A percentile compares a stretch with the other conserved stretches of the same genome.
phyloP scores from a whole-genome alignment of 805 yeast species.

The Isabelozyma rhagii region DNA sequence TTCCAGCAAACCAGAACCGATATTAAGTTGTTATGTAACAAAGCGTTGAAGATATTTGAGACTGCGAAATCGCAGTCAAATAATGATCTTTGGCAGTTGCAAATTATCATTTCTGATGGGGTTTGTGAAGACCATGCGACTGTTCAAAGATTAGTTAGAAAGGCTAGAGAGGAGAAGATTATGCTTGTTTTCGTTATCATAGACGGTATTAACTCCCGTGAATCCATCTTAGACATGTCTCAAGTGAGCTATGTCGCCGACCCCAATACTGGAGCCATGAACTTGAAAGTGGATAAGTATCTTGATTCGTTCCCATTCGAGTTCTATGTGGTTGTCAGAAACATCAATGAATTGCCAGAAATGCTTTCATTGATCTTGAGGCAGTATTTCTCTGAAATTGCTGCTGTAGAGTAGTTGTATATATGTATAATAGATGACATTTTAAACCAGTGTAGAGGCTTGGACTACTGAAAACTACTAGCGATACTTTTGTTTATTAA shows the following conservation, averaged over 20 bases:
- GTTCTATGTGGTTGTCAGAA: slow-evolving; percentile 88
- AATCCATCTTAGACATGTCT: slow-evolving; percentile 90
- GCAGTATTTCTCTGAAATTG: slow-evolving; percentile 79
- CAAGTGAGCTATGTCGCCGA: slow-evolving; percentile 84
- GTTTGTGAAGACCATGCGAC: slow-evolving; percentile 93
- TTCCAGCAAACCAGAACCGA: slow-evolving; percentile 89
- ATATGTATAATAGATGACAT: not conserved
- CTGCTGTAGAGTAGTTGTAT: slow-evolving; percentile 6
- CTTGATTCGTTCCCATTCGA: slow-evolving; percentile 96
- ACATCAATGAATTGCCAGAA: slow-evolving; percentile 85
- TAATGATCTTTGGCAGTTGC: slow-evolving; percentile 85
- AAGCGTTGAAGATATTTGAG: slow-evolving; percentile 71
- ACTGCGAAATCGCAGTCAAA: slow-evolving; percentile 47
- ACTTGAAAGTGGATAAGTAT: slow-evolving; percentile 75
- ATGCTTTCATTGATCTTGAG: slow-evolving; percentile 86
- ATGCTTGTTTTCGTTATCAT: slow-evolving; percentile 94
- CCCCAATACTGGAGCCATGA: slow-evolving; percentile 59
- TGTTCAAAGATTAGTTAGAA: slow-evolving; percentile 78
- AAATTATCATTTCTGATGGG: slow-evolving; percentile 93
- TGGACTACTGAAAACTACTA: too few relatives aligned
- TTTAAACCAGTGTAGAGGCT: not conserved
- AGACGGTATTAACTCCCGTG: slow-evolving; percentile 81
- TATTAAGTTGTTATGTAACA: slow-evolving; percentile 66
- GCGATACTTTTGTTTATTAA: not conserved
- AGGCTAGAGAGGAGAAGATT: slow-evolving; percentile 86